Evolutionary conservation across 163 green algal species (phyloP).

Genomic region (Coccomyxa subellipsoidea): DNA sequence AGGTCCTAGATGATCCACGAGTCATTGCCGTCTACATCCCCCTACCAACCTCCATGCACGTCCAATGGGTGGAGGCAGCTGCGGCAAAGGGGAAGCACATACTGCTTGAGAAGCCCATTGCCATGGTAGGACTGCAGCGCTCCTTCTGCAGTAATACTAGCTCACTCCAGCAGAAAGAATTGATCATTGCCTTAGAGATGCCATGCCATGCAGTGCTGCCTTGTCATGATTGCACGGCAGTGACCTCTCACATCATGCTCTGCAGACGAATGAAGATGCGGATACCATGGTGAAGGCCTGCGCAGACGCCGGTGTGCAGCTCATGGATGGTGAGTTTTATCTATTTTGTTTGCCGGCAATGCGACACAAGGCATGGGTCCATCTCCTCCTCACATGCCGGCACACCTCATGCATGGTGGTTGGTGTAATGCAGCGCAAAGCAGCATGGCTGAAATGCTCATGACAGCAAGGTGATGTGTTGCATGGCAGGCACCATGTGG

Average conservation of each 20-base stretch:
- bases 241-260: not conserved
- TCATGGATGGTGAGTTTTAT: slow-evolving; percentile 44
- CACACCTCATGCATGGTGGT: not conserved
- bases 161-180: too few relatives aligned
- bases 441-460: not conserved
- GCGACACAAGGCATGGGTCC: too few relatives aligned
- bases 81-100: slow-evolving; percentile 52
- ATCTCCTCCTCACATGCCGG: not conserved
- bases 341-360: not conserved
- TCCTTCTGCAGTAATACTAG: not conserved
- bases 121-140: slow-evolving; percentile 15
- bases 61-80: slow-evolving; percentile 54
- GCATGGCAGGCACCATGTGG: slow-evolving; percentile 51
- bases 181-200: not conserved
- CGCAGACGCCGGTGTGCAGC: slow-evolving; percentile 33
- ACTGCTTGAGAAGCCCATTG: slow-evolving; percentile 63
- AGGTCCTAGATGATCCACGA: slow-evolving; percentile 30
- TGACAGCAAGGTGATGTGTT: not conserved
- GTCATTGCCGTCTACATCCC: slow-evolving; percentile 61
- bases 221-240: not conserved
- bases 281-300: slow-evolving; percentile 40
- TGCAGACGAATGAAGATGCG: slow-evolving; percentile 16
- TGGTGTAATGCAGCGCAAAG: not conserved
- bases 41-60: slow-evolving; percentile 46
- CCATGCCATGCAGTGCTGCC: not conserved